Conservation (phyloP, 371 early-diverging fungal species). For the Mycotypha africana region DNA sequence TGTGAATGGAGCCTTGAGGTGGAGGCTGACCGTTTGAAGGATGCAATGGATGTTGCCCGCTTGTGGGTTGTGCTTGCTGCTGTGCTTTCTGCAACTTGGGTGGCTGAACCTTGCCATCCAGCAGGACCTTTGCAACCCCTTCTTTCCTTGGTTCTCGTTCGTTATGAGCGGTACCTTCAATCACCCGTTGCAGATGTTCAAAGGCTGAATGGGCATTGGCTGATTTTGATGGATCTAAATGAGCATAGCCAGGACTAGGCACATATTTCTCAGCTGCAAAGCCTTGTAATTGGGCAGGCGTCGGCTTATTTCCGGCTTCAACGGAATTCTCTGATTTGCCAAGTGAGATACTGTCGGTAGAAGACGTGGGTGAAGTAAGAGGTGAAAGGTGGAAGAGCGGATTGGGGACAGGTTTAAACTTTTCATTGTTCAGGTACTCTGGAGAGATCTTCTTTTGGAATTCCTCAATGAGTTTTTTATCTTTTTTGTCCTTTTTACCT, state of each 20-base stretch:
- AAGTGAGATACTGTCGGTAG: too few relatives aligned
- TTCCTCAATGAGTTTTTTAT: neutral
- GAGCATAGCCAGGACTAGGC: conserved; percentile 13
- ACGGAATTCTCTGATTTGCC: neutral
- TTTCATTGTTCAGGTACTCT: conserved; percentile 3
- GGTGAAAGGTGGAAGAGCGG: conserved; percentile 12
- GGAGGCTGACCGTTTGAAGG: neutral
- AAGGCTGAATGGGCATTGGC: conserved; percentile 14
- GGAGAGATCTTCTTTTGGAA: conserved; percentile 2
- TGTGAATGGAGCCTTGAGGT: neutral
- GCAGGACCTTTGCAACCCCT: too few relatives aligned
- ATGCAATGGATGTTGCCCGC: neutral
- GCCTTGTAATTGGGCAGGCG: conserved; percentile 19
- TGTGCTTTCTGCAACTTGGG: neutral
- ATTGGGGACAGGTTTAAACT: conserved; percentile 14
- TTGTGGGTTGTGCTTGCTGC: neutral
- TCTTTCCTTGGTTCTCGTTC: neutral
- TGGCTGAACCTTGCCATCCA: too few relatives aligned
- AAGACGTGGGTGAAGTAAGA: conserved; percentile 1
- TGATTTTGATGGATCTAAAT: conserved; percentile 15
- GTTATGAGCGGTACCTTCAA: neutral
- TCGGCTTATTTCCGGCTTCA: too few relatives aligned
- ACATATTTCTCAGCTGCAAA: conserved; percentile 14
- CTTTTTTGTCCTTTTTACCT: too few relatives aligned
- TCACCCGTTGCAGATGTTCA: conserved; percentile 11